Evolutionary conservation across 345 rosid genomes (phyloP).

Genomic region (Moricandia moricandioides): DNA sequence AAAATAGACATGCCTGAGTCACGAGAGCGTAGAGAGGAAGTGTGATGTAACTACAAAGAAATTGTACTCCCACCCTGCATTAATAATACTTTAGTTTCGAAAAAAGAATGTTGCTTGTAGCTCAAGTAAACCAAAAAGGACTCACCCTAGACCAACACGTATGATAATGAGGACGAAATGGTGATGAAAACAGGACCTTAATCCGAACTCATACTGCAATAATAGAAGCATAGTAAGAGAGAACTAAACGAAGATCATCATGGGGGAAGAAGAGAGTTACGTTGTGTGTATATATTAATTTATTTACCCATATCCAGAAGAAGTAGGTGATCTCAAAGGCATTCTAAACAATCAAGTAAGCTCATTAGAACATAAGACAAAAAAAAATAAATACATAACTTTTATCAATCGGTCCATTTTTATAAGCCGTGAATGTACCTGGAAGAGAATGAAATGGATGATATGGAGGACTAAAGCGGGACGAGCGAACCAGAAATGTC

Average conservation of each 20-base stretch:
- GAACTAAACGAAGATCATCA: not conserved
- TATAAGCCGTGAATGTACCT: conserved; percentile 44
- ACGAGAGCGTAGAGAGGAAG: conserved; percentile 98
- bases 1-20: conserved; percentile 63
- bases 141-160: conserved; percentile 73
- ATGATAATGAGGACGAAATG: conserved; percentile 39
- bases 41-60: conserved; percentile 86
- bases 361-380: conserved; percentile 4
- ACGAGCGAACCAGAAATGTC: conserved; percentile 81
- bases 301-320: conserved; percentile 89
- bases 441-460: conserved; percentile 88
- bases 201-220: conserved; percentile 88
- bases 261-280: not conserved
- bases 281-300: not conserved
- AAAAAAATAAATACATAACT: not conserved
- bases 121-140: not conserved
- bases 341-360: conserved; percentile 50
- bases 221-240: conserved; percentile 11
- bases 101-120: not conserved
- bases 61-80: conserved; percentile 67
- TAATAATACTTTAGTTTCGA: not conserved
- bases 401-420: not conserved
- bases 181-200: conserved; percentile 75
- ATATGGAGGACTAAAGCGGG: conserved; percentile 71
- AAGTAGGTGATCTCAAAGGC: conserved; percentile 95